A percentile compares a stretch with the other conserved stretches of the same genome.
phyloP scores from a whole-genome alignment of 352 stramenopile genomes.

The Pythium coloratum region DNA sequence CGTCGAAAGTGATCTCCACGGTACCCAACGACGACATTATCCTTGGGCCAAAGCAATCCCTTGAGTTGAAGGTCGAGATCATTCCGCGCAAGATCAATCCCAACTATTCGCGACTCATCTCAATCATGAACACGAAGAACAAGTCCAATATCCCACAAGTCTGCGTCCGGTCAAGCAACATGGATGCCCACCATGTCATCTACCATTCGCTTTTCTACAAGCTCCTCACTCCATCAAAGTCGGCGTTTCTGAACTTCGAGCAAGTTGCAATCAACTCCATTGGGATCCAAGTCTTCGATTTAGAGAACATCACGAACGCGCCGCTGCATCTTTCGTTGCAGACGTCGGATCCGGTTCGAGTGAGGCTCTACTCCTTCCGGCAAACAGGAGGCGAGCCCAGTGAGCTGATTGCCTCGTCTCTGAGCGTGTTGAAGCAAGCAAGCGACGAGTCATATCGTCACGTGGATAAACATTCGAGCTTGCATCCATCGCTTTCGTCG shows the following conservation, averaged over 20 bases:
- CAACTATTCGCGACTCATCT: conserved; percentile 88
- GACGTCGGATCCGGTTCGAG: conserved; percentile 67
- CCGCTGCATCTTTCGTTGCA: conserved; percentile 77
- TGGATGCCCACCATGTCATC: conserved; percentile 90
- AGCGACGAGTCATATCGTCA: neutral
- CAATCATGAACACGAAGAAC: conserved; percentile 87
- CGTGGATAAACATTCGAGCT: conserved; percentile 11
- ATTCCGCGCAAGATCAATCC: conserved; percentile 89
- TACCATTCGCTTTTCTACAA: conserved; percentile 92
- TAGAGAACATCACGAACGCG: conserved; percentile 88
- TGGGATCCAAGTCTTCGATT: conserved; percentile 85
- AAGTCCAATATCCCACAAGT: conserved; percentile 85
- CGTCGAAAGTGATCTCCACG: conserved; percentile 88
- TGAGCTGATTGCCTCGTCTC: conserved; percentile 7
- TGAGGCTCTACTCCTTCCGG: conserved; percentile 73
- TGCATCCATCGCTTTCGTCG: conserved; percentile 24
- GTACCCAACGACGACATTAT: conserved; percentile 88
- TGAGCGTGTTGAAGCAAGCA: conserved; percentile 8
- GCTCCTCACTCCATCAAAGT: conserved; percentile 79
- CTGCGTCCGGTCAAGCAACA: conserved; percentile 88
- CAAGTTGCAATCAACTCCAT: conserved; percentile 83
- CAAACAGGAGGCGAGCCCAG: conserved; percentile 17
- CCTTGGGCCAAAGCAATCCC: conserved; percentile 83
- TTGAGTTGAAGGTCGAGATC: conserved; percentile 89
- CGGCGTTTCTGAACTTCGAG: conserved; percentile 88